A percentile compares a stretch with the other conserved stretches of the same genome.
Conservation (phyloP, 306 rosid species). For the Astragalus membranaceus region DNA sequence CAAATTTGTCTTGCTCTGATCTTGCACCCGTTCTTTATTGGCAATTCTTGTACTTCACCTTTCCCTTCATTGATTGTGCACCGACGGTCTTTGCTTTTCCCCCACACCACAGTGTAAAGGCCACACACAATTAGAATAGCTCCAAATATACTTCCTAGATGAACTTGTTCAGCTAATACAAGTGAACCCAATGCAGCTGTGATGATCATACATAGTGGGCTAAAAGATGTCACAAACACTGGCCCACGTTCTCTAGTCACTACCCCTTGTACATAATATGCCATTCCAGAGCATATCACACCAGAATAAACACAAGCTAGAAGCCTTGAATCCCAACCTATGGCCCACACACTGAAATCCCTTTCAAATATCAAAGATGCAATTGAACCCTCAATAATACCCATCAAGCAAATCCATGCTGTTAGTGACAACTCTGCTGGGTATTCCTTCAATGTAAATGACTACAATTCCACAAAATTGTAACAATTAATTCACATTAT, state of each 20-base stretch:
- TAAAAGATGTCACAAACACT: conserved; percentile 87
- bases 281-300: conserved; percentile 87
- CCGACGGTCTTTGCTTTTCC: conserved; percentile 64
- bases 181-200: conserved; percentile 77
- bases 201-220: conserved; percentile 91
- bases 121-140: conserved; percentile 77
- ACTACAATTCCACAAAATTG: conserved; percentile 29
- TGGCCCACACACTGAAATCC: conserved; percentile 63
- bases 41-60: conserved; percentile 40
- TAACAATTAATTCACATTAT: background rate
- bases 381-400: conserved; percentile 69
- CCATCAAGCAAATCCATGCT: conserved; percentile 77
- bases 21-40: conserved; percentile 36
- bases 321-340: conserved; percentile 97
- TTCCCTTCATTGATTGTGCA: conserved; percentile 25
- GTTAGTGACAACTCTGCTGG: conserved; percentile 94
- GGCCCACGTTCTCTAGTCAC: conserved; percentile 86
- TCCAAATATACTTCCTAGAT: conserved; percentile 75
- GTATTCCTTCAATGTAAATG: conserved; percentile 82
- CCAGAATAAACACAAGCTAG: conserved; percentile 93
- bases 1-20: conserved; percentile 21
- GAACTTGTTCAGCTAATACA: conserved; percentile 69
- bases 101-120: conserved; percentile 95
- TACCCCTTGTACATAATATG: conserved; percentile 84
- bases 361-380: conserved; percentile 62